Evolutionary conservation across 75 land plant genomes (phyloP).

Genomic region (Ceratopteris richardii): DNA sequence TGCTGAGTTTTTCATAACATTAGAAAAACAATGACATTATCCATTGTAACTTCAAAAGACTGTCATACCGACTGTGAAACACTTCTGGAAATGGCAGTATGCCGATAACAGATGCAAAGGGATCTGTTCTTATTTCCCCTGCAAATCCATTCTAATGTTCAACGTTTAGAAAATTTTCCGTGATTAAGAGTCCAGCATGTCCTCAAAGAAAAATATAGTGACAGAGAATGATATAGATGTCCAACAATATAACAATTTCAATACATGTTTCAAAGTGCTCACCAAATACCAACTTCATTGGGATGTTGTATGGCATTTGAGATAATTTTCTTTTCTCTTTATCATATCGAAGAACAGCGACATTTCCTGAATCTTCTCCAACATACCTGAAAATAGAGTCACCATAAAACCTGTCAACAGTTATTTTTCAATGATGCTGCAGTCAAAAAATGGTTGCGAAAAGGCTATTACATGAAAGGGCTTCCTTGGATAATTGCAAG

Average conservation of each 20-base stretch:
- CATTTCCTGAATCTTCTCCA: constrained; percentile 61
- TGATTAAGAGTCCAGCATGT: too few species aligned
- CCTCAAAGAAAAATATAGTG: too few species aligned
- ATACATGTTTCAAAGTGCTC: too few species aligned
- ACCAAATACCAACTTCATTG: too few species aligned
- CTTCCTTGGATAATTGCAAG: constrained; percentile 62
- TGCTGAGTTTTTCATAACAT: neutral
- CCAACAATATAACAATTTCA: too few species aligned
- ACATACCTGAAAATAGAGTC: constrained; percentile 39
- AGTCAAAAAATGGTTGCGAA: too few species aligned
- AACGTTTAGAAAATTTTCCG: too few species aligned
- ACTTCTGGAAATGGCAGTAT: constrained; percentile 54
- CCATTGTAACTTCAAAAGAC: neutral
- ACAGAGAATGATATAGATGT: too few species aligned
- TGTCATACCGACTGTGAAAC: neutral
- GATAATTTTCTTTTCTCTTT: constrained; percentile 30
- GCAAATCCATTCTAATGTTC: too few species aligned
- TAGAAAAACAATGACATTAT: neutral
- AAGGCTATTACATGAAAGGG: constrained; percentile 54
- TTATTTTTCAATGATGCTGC: too few species aligned
- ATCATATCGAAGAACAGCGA: constrained; percentile 58
- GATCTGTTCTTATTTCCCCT: too few species aligned
- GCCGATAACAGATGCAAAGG: constrained; percentile 45
- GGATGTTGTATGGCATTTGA: constrained; percentile 39
- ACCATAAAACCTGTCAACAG: too few species aligned